Evolutionary conservation across 1,284 basidiomycete species (phyloP).

Genomic region (Inonotus hispidus): DNA sequence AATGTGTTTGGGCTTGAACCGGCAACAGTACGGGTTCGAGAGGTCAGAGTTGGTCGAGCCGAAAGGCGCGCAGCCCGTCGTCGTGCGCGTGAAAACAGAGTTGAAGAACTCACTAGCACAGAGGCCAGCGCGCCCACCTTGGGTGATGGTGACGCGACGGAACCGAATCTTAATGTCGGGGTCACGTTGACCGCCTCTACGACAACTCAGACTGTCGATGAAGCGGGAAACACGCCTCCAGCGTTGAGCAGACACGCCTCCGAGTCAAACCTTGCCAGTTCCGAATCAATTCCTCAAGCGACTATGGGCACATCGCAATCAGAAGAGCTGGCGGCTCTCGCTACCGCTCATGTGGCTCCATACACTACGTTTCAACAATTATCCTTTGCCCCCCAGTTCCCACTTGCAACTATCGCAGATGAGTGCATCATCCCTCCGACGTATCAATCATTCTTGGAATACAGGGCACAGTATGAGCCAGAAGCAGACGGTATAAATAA

Average conservation of each 20-base stretch:
- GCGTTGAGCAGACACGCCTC: conserved; percentile 19
- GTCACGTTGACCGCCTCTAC: conserved; percentile 42
- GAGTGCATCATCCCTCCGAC: conserved; percentile 86
- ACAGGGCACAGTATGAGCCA: conserved; percentile 57
- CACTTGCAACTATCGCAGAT: conserved; percentile 78
- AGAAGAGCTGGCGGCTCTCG: conserved; percentile 66
- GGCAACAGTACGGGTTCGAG: conserved; percentile 84
- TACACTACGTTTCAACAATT: conserved; percentile 89
- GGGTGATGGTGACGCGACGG: conserved; percentile 48
- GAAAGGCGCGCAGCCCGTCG: conserved; percentile 78
- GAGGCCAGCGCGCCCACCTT: conserved; percentile 40
- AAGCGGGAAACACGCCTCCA: conserved; percentile 13
- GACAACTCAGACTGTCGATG: conserved; percentile 17
- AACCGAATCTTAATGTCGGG: conserved; percentile 59
- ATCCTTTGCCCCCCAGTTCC: conserved; percentile 75
- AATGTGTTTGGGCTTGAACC: conserved; percentile 87
- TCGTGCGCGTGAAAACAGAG: conserved; percentile 58
- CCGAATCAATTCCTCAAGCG: conserved; percentile 2
- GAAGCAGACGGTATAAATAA: conserved; percentile 37
- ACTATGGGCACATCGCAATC: conserved; percentile 21
- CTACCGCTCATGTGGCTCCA: conserved; percentile 65
- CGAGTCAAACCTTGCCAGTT: conserved; percentile 10
- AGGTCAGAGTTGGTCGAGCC: conserved; percentile 81
- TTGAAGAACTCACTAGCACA: conserved; percentile 39
- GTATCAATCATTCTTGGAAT: conserved; percentile 70